phyloP scores from a whole-genome alignment of 2,329 filamentous ascomycete genomes.

The Ceratocystis variospora region DNA sequence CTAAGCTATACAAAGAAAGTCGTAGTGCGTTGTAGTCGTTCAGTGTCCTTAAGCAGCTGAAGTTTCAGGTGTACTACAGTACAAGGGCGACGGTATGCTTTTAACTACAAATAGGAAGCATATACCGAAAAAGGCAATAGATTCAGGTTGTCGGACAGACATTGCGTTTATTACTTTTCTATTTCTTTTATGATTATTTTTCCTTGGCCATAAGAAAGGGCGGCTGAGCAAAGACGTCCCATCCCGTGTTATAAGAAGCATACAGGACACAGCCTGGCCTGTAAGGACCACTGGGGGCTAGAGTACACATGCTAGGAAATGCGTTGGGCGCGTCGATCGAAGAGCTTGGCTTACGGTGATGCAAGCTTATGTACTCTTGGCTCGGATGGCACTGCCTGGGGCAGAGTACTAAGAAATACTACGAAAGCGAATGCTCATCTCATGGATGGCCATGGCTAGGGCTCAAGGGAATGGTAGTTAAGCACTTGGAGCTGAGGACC shows the following conservation, averaged over 20 bases:
- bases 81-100: background rate
- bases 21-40: no score
- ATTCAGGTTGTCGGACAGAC: background rate
- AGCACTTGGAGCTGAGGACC: no score
- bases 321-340: background rate
- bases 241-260: background rate
- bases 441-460: background rate
- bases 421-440: background rate
- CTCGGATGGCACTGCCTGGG: background rate
- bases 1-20: no score
- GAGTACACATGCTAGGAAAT: background rate
- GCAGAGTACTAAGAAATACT: no score
- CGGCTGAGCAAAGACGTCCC: background rate
- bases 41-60: background rate
- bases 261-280: background rate
- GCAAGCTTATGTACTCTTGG: background rate
- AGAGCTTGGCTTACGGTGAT: background rate
- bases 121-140: constrained; percentile 3
- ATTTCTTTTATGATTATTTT: background rate
- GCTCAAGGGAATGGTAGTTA: background rate
- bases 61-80: background rate
- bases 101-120: background rate
- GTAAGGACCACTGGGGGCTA: background rate
- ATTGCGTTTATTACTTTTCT: background rate
- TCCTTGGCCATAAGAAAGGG: background rate